Base-by-base conservation (phyloP, 2,329 filamentous ascomycete species). In the Cylindrodendrum hubeiense region DNA sequence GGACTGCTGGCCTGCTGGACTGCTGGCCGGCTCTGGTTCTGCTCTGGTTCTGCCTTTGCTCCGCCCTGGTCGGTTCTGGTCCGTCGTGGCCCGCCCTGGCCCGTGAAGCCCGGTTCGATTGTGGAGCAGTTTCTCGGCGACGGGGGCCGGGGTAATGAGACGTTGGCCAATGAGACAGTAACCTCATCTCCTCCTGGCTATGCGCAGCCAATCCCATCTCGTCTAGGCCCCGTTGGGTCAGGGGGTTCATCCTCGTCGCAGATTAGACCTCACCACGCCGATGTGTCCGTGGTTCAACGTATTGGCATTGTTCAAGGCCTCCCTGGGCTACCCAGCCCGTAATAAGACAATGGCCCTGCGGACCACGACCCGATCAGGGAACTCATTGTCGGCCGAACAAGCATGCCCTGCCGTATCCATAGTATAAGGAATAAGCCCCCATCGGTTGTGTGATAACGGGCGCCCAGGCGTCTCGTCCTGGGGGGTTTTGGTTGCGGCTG, bases 141-240 rank as follows among this genome's bases (percentile, higher is more conserved):
- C 52, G 47, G 65, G 63, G 49, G 63, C 65, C 61, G 73, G 67
- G 70, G 71, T 67, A 73, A 72, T 71, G 66, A 67, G 50, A 68
- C 72, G 30, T 53, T 66, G 53, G 54, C 75, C 74, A 76, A 77
- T 77, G 66, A 74, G 60, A 60, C 26, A 54, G 46, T 43, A 55
- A 53, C 24, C 54, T 71, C 59, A 69, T 71, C 66, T 71, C 71
- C 70, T 70, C 70, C 69, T 71, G 54, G 67, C 24, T 26, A 39
- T 26, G 47, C 51, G 46, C 63, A 63, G 56, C 73, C 73, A 75
- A 75, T 75, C 71, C 52, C 39, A 53, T 60, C 15, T 41, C 56
- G 60, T 59, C 46, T n/a, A 61, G 60, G 64, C 60, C 63, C 71
- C 63, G 28, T 51, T 66, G 60, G 60, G 44, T 68, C 66, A 64